These are phyloP conservation scores for Podospora anserina DNA, from an alignment of 495 filamentous ascomycete genomes.

Conservation along the genomic window DNA sequence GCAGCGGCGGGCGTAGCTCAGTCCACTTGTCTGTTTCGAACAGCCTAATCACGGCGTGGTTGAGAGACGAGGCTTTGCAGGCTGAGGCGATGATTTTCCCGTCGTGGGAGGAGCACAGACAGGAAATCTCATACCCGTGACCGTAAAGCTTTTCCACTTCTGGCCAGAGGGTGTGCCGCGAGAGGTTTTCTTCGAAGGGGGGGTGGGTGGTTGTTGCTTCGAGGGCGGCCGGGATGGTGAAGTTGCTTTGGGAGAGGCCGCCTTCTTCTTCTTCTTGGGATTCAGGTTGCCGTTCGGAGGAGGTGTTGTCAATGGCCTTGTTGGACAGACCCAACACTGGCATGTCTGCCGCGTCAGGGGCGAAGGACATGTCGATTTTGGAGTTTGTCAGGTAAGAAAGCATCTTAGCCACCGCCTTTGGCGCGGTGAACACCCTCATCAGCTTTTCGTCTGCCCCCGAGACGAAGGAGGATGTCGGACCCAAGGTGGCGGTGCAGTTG, in stretches of 20 bases:
- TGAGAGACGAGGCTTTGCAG: constrained; percentile 84
- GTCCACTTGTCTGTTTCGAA: constrained; percentile 85
- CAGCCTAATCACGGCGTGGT: constrained; percentile 90
- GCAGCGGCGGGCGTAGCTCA: constrained; percentile 77
- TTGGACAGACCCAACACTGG: constrained; percentile 95
- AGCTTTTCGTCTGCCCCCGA: constrained; percentile 99
- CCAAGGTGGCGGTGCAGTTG: constrained; percentile 82
- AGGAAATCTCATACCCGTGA: constrained; percentile 97
- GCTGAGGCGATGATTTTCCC: constrained; percentile 80
- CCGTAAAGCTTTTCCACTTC: constrained; percentile 97
- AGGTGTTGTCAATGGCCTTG: constrained; percentile 71
- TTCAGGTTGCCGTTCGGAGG: constrained; percentile 22
- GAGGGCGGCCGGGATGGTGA: constrained; percentile 40
- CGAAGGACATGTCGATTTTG: constrained; percentile 37
- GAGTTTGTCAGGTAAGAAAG: constrained; percentile 67
- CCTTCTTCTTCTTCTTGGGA: constrained; percentile 33
- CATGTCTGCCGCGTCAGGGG: constrained; percentile 87
- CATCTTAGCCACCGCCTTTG: constrained; percentile 73
- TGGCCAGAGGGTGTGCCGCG: constrained; percentile 90
- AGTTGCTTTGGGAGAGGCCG: constrained; percentile 31
- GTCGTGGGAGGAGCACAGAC: constrained; percentile 75
- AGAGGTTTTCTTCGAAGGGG: constrained; percentile 83
- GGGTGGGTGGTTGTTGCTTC: constrained; percentile 61
- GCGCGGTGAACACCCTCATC: constrained; percentile 89
- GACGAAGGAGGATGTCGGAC: constrained; percentile 67